These are phyloP conservation scores for Fusarium lyarnte DNA, from an alignment of 2,329 filamentous ascomycete species.

Conservation along the genomic window DNA sequence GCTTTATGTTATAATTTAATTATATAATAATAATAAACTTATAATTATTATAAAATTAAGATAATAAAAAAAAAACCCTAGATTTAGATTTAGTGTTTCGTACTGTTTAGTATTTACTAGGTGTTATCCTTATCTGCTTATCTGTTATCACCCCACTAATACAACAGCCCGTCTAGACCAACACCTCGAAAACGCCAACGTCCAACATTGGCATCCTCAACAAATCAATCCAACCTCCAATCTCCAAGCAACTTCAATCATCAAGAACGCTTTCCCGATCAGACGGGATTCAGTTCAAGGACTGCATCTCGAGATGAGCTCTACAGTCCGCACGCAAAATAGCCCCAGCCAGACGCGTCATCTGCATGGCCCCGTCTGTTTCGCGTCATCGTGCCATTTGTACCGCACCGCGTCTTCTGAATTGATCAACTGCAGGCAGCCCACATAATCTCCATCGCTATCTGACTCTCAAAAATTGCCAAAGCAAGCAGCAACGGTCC, in stretches of 20 bases:
- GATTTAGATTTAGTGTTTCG: too few species aligned
- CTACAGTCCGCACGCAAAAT: neutral
- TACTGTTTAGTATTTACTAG: too few species aligned
- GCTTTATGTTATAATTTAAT: too few species aligned
- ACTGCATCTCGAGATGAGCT: neutral
- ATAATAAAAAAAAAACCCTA: too few species aligned
- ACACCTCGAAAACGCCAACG: neutral
- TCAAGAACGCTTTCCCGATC: neutral
- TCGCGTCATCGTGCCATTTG: neutral
- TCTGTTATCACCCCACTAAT: neutral
- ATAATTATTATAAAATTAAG: too few species aligned
- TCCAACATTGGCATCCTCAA: neutral
- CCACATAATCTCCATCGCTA: neutral
- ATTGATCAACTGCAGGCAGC: neutral
- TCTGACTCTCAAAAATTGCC: too few species aligned
- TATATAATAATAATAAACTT: too few species aligned
- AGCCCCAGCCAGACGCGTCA: neutral
- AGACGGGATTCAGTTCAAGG: neutral
- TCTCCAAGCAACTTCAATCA: neutral
- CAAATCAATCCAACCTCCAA: neutral
- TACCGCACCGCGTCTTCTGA: neutral
- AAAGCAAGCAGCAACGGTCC: fast-evolving
- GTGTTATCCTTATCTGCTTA: neutral
- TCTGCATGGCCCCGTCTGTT: neutral
- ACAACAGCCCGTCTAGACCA: too few species aligned